Base-by-base conservation (phyloP, 2,329 filamentous ascomycete genomes). In the Fusarium floridanum region DNA sequence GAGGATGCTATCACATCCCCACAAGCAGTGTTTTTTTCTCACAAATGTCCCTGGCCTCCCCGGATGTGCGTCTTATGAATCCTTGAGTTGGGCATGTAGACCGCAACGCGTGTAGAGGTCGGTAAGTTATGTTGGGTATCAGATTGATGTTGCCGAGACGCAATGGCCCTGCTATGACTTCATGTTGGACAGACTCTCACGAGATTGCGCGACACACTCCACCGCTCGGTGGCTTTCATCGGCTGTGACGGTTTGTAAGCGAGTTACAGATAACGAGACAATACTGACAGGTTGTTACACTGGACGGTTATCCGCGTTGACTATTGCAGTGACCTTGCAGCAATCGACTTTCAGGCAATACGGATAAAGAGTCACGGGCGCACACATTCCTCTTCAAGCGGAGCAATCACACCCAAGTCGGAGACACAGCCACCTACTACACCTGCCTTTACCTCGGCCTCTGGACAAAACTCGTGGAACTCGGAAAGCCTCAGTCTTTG, bases 121-220 rank as follows among this genome's bases (percentile, higher is more conserved):
- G 60, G 48, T 4, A 60, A 14, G 37, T 34, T 34, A 32, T 22
- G 16, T 41, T 41, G 45, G 34, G 32, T 20, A 36, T 24, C 43
- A 22, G 6, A n/a, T 27, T 22, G 43, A 50, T 16, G 34, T 5
- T 55, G 12, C 17, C 22, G 61, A 63, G 45, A 63, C 61, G 11
- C 27, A 24, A 27, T 45, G 17, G 41, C 22, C 63, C 43, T 41
- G 37, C 27, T 53, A 62, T 67, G 55, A 55, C 41, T 55, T 74
- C 60, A 48, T 50, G 68, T 64, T 41, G 45, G 63, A 70, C 60
- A 39, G 69, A 57, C 32, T 70, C 45, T 73, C 62, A 63, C 68
- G 37, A 72, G 22, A 63, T 53, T 24, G 68, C 65, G 55, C 56
- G 59, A 66, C 57, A 70, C 57, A 66, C 32, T 72, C 68, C 29